A percentile compares a stretch with the other conserved stretches of the same genome.
phyloP scores from a whole-genome alignment of 805 yeast genomes.

The Wickerhamiella siamensis region DNA sequence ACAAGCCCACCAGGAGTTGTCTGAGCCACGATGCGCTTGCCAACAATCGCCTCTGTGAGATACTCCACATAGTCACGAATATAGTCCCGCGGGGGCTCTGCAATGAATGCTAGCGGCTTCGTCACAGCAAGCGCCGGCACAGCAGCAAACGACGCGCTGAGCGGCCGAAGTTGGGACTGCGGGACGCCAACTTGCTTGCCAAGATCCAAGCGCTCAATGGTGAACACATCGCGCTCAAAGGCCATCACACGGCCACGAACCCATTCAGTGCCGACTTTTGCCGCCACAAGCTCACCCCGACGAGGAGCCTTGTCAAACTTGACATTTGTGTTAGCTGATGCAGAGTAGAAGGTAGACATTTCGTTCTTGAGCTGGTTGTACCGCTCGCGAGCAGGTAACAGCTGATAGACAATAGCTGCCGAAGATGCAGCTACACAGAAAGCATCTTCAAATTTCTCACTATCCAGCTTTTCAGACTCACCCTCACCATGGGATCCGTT shows the following conservation, averaged over 20 bases:
- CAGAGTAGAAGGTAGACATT: conserved; percentile 19
- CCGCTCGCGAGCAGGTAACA: conserved; percentile 13
- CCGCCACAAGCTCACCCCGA: conserved; percentile 41
- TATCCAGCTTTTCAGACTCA: conserved; percentile 11
- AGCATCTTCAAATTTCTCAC: conserved; percentile 25
- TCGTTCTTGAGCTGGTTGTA: conserved; percentile 16
- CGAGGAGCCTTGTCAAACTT: conserved; percentile 29
- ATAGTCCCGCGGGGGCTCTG: conserved; percentile 48
- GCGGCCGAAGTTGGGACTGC: conserved; percentile 32
- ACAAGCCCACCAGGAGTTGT: conserved; percentile 27
- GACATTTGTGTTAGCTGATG: conserved; percentile 21
- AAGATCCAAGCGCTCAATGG: not conserved
- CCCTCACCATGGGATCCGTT: conserved; percentile 2
- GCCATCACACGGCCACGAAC: conserved; percentile 38
- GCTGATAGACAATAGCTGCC: conserved; percentile 16
- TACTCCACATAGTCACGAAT: conserved; percentile 38
- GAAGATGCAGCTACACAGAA: conserved; percentile 20
- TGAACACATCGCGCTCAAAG: conserved; percentile 29
- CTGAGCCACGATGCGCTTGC: conserved; percentile 41
- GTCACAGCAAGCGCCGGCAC: conserved; percentile 42
- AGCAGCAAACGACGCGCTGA: conserved; percentile 37
- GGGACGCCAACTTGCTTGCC: conserved; percentile 30
- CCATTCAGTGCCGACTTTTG: conserved; percentile 39
- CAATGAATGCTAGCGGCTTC: conserved; percentile 38
- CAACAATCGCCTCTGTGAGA: conserved; percentile 39